Evolutionary conservation across 1,284 basidiomycete genomes (phyloP), one percentile per base, ranked within the genome.

Genomic region (Amylostereum chailletii): DNA sequence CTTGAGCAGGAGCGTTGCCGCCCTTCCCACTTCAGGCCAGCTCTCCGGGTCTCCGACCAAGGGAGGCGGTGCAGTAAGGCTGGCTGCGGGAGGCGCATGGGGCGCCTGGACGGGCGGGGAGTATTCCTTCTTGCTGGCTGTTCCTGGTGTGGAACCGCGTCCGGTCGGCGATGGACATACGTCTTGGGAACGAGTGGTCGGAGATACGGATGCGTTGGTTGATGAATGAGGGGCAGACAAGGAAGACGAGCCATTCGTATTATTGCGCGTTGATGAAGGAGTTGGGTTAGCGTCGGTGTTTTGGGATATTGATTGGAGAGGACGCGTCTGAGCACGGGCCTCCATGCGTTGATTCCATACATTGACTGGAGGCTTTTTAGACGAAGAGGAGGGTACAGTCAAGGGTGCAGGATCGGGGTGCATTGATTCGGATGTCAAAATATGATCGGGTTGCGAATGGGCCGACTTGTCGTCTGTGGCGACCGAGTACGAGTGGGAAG

Each of bases 321-420:
- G 56, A 30, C 49, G 56, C 41, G 53, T 39, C 42, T 52, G 56
- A 5, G 58, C 53, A n/a, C 63, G 64, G 47, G 61, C 57, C 55
- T 76, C 74, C 53, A 67, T 75, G 19, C 76, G 68, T 50, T 68
- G 56, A 55, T 65, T 67, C 78, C 78, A 81, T 3, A 77, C 66
- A 55, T 79, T 79, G 41, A 19, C 19, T 19, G 19, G 19, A 19
- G 19, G 19, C 19, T 19, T 19, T 19, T 19, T 19, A 19, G 19
- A 19, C 19, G 19, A 19, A 19, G 19, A 19, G 19, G 19, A 19
- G 19, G 19, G 19, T 19, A 19, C 19, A 19, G 19, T 19, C 19
- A 19, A 19, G 19, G 19, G 19, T 19, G 19, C 19, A 19, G 19
- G 19, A 19, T 19, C 19, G 19, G 19, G 19, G 19, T 19, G 19